phyloP scores from a whole-genome alignment of 495 filamentous ascomycete species.

The Penicillium lividum region DNA sequence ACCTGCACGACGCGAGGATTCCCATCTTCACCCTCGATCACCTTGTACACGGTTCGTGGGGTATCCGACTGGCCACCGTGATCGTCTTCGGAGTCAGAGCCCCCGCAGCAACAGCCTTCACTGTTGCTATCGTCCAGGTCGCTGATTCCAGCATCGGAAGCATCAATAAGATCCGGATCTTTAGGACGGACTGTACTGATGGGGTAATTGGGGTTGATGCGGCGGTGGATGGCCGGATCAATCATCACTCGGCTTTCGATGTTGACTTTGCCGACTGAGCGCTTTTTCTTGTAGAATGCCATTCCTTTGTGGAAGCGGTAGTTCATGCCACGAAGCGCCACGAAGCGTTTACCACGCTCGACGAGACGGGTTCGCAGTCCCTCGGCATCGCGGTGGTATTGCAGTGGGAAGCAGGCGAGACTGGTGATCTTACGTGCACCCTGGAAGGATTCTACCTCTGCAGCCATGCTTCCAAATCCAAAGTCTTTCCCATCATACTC shows the following conservation, averaged over 20 bases:
- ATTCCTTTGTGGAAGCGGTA: constrained; percentile 80
- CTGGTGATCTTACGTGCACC: constrained; percentile 81
- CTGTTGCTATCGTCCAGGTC: constrained; percentile 45
- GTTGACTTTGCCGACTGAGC: constrained; percentile 74
- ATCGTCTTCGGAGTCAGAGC: constrained; percentile 54
- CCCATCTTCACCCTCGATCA: constrained; percentile 64
- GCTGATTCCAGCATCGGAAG: constrained; percentile 47
- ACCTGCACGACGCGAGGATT: constrained; percentile 59
- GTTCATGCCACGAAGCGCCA: constrained; percentile 75
- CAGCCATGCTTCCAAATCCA: constrained; percentile 68
- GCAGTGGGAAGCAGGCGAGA: constrained; percentile 75
- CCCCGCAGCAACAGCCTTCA: constrained; percentile 42
- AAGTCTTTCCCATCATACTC: constrained; percentile 81
- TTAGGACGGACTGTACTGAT: constrained; percentile 78
- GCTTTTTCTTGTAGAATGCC: constrained; percentile 84
- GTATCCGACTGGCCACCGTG: constrained; percentile 52
- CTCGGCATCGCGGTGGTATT: constrained; percentile 77
- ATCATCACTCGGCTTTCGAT: constrained; percentile 93
- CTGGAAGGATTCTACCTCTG: constrained; percentile 77
- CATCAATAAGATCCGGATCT: constrained; percentile 67
- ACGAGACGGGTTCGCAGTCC: constrained; percentile 66
- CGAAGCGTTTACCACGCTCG: constrained; percentile 85
- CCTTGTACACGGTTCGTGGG: constrained; percentile 63
- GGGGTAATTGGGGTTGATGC: constrained; percentile 86
- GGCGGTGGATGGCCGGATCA: constrained; percentile 81